A percentile compares a stretch with the other conserved stretches of the same genome.
phyloP scores from a whole-genome alignment of 139 green algal species.

The Chlorella sp. region DNA sequence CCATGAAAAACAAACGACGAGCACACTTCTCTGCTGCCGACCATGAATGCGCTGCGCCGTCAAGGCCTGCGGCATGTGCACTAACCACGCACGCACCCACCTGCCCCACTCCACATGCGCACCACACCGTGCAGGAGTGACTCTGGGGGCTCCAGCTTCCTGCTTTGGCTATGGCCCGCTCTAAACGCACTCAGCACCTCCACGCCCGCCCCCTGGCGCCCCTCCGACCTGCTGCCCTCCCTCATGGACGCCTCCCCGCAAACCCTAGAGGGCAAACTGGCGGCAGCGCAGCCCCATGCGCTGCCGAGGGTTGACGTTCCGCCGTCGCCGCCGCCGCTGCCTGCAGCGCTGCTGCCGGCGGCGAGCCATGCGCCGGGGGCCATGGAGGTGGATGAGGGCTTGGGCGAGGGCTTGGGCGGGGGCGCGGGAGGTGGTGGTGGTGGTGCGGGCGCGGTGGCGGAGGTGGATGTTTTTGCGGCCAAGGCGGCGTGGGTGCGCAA shows the following conservation, averaged over 20 bases:
- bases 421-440: too few species aligned
- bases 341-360: too few species aligned
- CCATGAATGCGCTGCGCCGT: too few species aligned
- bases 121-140: slow-evolving; percentile 40
- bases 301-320: slow-evolving; percentile 23
- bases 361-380: background rate
- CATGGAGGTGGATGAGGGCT: background rate
- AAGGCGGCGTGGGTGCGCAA: too few species aligned
- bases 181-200: background rate
- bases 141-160: slow-evolving; percentile 64
- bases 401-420: too few species aligned
- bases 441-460: too few species aligned
- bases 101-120: background rate
- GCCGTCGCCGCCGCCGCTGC: slow-evolving; percentile 5
- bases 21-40: too few species aligned
- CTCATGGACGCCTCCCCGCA: background rate
- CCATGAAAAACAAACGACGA: too few species aligned
- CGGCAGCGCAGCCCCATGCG: background rate
- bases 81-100: too few species aligned
- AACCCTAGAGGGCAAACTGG: background rate
- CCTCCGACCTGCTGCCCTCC: slow-evolving; percentile 2
- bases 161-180: slow-evolving; percentile 47
- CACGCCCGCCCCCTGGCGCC: slow-evolving; percentile 6
- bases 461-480: too few species aligned
- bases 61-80: too few species aligned